Evolutionary conservation across 2,329 filamentous ascomycete species (phyloP).

Genomic region (Elsinoe batatas): DNA sequence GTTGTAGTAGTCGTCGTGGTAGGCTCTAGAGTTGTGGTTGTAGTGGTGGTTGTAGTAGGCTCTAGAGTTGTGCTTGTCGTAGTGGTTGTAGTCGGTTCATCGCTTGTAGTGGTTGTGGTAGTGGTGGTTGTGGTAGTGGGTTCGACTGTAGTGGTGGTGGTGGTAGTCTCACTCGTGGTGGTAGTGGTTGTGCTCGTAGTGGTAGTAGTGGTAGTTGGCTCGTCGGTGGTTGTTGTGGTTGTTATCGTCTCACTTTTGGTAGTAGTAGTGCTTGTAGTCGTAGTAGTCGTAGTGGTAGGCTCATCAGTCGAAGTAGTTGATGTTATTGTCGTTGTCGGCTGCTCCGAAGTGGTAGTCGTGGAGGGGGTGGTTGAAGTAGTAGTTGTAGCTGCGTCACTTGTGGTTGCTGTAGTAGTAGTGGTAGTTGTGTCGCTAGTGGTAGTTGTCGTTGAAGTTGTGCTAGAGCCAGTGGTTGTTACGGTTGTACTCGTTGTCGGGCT

Average conservation of each 20-base stretch:
- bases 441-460: not conserved
- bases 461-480: not conserved
- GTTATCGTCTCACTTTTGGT: not conserved
- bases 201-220: not conserved
- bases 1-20: not conserved
- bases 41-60: not conserved
- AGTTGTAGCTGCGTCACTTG: not conserved
- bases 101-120: not conserved
- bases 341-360: not conserved
- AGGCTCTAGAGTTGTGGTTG: not conserved
- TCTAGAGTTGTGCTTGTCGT: not conserved
- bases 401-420: not conserved
- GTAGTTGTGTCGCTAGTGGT: not conserved
- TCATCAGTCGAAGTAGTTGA: not conserved
- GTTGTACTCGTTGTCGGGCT: not conserved
- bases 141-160: not conserved
- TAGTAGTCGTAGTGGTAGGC: not conserved
- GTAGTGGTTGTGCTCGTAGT: not conserved
- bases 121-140: not conserved
- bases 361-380: not conserved
- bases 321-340: not conserved
- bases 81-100: not conserved
- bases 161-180: not conserved
- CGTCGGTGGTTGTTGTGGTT: not conserved
- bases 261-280: not conserved